Conservation (phyloP, 2,329 filamentous ascomycete genomes). For the Akanthomyces uredinophilus region DNA sequence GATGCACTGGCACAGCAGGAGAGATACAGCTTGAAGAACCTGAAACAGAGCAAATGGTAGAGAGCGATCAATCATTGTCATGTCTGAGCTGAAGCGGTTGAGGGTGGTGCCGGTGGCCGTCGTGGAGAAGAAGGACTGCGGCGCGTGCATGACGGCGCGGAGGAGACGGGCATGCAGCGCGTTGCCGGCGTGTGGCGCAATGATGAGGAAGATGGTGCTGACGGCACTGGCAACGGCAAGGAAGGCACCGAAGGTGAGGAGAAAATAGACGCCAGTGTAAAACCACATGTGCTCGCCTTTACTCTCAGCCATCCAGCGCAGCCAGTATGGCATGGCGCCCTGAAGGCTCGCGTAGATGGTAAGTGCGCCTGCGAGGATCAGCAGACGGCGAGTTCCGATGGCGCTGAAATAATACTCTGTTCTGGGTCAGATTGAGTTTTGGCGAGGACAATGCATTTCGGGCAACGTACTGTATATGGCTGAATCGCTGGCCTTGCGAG, state of each 20-base stretch:
- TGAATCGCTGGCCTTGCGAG: no score
- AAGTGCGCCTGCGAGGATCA: background rate
- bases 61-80: slow-evolving; percentile 13
- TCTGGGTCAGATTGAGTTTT: no score
- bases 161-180: slow-evolving; percentile 14
- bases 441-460: no score
- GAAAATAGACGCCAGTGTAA: slow-evolving; percentile 3
- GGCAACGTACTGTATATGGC: no score
- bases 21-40: slow-evolving; percentile 8
- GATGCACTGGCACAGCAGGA: slow-evolving; percentile 12
- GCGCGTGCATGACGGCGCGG: slow-evolving; percentile 16
- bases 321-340: background rate
- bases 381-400: background rate
- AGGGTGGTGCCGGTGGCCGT: slow-evolving; percentile 16
- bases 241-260: slow-evolving; percentile 11
- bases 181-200: slow-evolving; percentile 9
- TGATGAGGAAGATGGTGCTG: slow-evolving; percentile 6
- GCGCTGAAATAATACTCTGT: background rate
- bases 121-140: slow-evolving; percentile 14
- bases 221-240: slow-evolving; percentile 8
- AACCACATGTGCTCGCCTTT: background rate
- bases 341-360: background rate
- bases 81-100: slow-evolving; percentile 18
- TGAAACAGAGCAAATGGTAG: slow-evolving; percentile 14
- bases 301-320: background rate